Evolutionary conservation across 768 basidiomycete species (phyloP).

Genomic region (Suillus subalutaceus): DNA sequence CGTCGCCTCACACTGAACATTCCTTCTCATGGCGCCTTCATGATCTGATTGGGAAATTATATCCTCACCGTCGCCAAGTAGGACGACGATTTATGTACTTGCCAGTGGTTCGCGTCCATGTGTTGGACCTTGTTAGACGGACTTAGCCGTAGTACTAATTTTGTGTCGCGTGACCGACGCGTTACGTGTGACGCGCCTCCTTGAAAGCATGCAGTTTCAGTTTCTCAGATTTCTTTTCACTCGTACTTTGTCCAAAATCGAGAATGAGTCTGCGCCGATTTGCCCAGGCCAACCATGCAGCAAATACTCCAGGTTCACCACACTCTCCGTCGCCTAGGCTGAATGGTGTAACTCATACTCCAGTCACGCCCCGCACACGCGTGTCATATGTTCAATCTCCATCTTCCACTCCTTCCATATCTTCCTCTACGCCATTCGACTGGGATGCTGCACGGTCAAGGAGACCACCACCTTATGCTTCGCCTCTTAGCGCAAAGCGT

Average conservation of each 20-base stretch:
- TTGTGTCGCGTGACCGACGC: conserved; percentile 24
- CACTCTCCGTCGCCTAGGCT: conserved; percentile 40
- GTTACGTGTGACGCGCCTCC: conserved; percentile 29
- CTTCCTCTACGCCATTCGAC: conserved; percentile 79
- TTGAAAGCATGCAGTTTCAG: conserved; percentile 21
- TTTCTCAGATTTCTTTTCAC: conserved; percentile 4
- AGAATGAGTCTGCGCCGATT: conserved; percentile 60
- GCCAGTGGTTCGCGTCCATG: too few relatives aligned
- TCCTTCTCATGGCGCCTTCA: not conserved
- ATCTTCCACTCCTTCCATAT: conserved; percentile 69
- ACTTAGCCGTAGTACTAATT: not conserved
- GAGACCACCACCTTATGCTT: conserved; percentile 72
- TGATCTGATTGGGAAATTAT: not conserved
- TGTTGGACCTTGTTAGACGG: too few relatives aligned
- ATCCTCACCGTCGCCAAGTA: not conserved
- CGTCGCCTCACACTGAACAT: not conserved
- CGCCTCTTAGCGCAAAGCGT: conserved; percentile 53
- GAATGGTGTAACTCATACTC: conserved; percentile 40
- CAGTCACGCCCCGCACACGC: conserved; percentile 48
- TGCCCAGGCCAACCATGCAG: conserved; percentile 52
- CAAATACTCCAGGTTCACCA: conserved; percentile 42
- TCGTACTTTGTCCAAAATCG: conserved; percentile 9
- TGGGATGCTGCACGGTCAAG: conserved; percentile 82
- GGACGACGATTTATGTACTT: not conserved
- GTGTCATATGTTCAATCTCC: conserved; percentile 62